Percentiles rank a stretch among this genome's conserved stretches.
These are phyloP conservation scores for Podospora sp. DNA, from an alignment of 495 filamentous ascomycete species.

Conservation along the genomic window DNA sequence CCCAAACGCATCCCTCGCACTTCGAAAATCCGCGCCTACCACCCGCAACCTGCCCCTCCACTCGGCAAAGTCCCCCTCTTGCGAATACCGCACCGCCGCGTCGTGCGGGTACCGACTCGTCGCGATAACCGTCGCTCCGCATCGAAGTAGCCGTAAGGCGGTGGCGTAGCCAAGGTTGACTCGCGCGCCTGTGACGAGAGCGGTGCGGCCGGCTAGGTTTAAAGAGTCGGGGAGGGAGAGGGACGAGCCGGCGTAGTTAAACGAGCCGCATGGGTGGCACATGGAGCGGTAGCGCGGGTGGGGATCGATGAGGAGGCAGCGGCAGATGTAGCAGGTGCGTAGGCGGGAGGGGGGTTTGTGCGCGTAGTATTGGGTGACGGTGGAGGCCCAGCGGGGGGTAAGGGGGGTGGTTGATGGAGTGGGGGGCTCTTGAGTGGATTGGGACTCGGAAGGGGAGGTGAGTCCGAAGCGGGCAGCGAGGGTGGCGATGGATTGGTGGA, in stretches of 20 bases:
- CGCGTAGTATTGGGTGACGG: constrained; percentile 13
- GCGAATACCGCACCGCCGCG: constrained; percentile 43
- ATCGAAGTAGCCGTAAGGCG: constrained; percentile 47
- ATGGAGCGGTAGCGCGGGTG: constrained; percentile 42
- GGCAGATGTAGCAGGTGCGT: constrained; percentile 48
- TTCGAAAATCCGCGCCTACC: constrained; percentile 51
- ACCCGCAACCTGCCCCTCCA: constrained; percentile 43
- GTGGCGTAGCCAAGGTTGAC: constrained; percentile 51
- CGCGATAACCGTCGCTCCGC: constrained; percentile 53
- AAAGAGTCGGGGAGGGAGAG: constrained; percentile 42
- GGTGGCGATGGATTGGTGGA: neutral
- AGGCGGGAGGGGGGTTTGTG: constrained; percentile 9
- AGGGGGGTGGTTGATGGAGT: neutral
- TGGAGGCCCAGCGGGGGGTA: constrained; percentile 1
- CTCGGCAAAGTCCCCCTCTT: constrained; percentile 36
- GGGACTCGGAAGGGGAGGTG: neutral
- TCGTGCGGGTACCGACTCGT: constrained; percentile 51
- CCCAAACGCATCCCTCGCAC: constrained; percentile 48
- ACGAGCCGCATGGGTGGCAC: constrained; percentile 44
- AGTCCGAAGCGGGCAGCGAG: neutral
- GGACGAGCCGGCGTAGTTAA: constrained; percentile 31
- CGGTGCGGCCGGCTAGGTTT: constrained; percentile 36
- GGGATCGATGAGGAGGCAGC: constrained; percentile 30
- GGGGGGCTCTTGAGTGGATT: neutral
- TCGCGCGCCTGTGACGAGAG: constrained; percentile 53